Evolutionary conservation across 495 filamentous ascomycete species (phyloP), one percentile per base, ranked within the genome.

Genomic region (Rusavskia elegans): DNA sequence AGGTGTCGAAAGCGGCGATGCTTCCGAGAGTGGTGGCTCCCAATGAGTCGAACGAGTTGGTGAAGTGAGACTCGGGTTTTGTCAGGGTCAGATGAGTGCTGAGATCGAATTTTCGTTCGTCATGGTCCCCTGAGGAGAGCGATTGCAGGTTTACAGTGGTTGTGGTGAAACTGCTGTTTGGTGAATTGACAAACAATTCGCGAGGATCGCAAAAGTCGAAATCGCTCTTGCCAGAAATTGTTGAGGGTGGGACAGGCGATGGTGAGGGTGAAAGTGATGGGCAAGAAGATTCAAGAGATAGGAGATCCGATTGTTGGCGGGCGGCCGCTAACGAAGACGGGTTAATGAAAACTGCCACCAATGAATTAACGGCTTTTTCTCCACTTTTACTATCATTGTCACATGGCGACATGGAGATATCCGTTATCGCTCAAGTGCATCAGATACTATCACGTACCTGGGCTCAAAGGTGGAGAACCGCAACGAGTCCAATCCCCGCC

Each of bases 191-290:
- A 5, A 85, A 92, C 45, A 98, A 73, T 60, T 94, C 85, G 54
- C 89, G 84, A 21, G 92, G 92, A 61, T 98, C 88, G 68, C 92
- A 97, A 61, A 95, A 95, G 67, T 88, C 80, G 57, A 81, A 65
- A 60, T 88, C 85, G 45, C 80, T 72, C 20, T 46, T 46, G 38
- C 85, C 81, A 2, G 79, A 77, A 49, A 80, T 71, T 52, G 80
- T 66, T 2, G 83, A 82, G 48, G 78, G 78, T 27, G 72, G 65
- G 25, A 67, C 67, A 53, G 87, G 85, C 59, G 86, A 81, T 40
- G 87, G 87, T 17, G 88, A 85, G 23, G 90, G 68, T 44, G 63
- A 61, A 64, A 96, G 80, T 35, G 90, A 95, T 57, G 89, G 87
- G 72, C 87, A 95, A 41, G 44, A 17, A 16, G 73, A 73, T 54